Percentiles rank a stretch among this genome's conserved stretches.
Conservation (phyloP, 202 grass and related monocot species). For the Schoenoplectus triqueter region DNA sequence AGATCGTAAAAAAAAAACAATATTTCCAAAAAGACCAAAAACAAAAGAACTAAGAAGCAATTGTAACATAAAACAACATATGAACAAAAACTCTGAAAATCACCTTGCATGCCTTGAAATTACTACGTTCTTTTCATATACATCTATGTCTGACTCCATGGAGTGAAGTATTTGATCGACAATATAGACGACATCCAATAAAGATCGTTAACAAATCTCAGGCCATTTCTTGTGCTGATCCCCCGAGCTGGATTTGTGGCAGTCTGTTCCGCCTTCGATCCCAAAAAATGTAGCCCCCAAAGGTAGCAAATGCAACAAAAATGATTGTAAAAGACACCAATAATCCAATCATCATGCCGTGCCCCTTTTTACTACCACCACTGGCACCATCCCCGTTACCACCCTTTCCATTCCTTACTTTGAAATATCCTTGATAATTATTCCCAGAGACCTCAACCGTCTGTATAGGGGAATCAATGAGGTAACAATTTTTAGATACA, state of each 20-base stretch:
- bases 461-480: slow-evolving; percentile 67
- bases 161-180: not conserved
- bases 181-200: not conserved
- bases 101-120: slow-evolving; percentile 15
- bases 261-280: slow-evolving; percentile 7
- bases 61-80: slow-evolving; percentile 9
- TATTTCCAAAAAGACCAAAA: not conserved
- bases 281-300: slow-evolving; percentile 26
- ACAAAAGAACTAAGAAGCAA: not conserved
- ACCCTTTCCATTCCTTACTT: slow-evolving; percentile 44
- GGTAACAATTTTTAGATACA: slow-evolving; percentile 65
- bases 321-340: slow-evolving; percentile 41
- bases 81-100: slow-evolving; percentile 26
- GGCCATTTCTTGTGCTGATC: slow-evolving; percentile 32
- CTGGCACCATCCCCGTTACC: not conserved
- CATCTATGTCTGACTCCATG: slow-evolving; percentile 17
- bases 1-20: not conserved
- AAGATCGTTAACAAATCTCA: slow-evolving; percentile 11
- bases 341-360: slow-evolving; percentile 21
- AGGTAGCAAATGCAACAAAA: slow-evolving; percentile 41
- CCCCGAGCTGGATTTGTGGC: slow-evolving; percentile 27
- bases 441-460: slow-evolving; percentile 49
- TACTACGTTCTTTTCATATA: slow-evolving; percentile 21
- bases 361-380: slow-evolving; percentile 33
- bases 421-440: slow-evolving; percentile 75